A percentile compares a stretch with the other conserved stretches of the same genome.
Evolutionary conservation across 2,329 filamentous ascomycete species (phyloP).

Genomic region (Hypoxylon sp.): DNA sequence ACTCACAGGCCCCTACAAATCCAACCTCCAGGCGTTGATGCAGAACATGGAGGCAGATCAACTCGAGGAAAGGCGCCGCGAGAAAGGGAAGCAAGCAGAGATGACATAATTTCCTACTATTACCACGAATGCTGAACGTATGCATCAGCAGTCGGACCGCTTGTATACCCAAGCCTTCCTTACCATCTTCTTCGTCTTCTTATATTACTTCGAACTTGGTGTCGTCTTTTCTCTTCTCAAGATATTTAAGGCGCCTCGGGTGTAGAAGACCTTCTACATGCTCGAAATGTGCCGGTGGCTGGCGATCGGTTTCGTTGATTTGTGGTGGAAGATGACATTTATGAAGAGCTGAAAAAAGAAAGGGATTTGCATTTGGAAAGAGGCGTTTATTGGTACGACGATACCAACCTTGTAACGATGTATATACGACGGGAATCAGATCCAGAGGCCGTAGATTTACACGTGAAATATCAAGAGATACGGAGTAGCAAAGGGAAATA

Average conservation of each 20-base stretch:
- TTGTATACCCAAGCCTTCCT: neutral
- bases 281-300: neutral
- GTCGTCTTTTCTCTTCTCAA: constrained; percentile 1
- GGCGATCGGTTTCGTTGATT: constrained; percentile 13
- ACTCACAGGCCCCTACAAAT: constrained; percentile 58
- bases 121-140: constrained; percentile 1
- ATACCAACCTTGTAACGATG: constrained; percentile 37
- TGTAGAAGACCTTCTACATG: neutral
- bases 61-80: constrained; percentile 29
- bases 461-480: constrained; percentile 17
- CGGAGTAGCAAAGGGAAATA: constrained; percentile 10
- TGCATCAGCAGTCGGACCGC: neutral
- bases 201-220: neutral
- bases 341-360: constrained; percentile 11
- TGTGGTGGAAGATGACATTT: neutral
- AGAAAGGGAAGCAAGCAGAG: constrained; percentile 43
- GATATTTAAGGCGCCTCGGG: neutral
- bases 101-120: neutral
- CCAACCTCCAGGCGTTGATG: constrained; percentile 62
- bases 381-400: constrained; percentile 42
- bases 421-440: constrained; percentile 30
- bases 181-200: constrained; percentile 14
- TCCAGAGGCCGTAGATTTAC: constrained; percentile 14
- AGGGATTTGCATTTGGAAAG: constrained; percentile 33
- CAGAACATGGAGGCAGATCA: constrained; percentile 51